These are phyloP conservation scores for Auricularia sp. DNA, from an alignment of 768 basidiomycete genomes.

Conservation along the genomic window DNA sequence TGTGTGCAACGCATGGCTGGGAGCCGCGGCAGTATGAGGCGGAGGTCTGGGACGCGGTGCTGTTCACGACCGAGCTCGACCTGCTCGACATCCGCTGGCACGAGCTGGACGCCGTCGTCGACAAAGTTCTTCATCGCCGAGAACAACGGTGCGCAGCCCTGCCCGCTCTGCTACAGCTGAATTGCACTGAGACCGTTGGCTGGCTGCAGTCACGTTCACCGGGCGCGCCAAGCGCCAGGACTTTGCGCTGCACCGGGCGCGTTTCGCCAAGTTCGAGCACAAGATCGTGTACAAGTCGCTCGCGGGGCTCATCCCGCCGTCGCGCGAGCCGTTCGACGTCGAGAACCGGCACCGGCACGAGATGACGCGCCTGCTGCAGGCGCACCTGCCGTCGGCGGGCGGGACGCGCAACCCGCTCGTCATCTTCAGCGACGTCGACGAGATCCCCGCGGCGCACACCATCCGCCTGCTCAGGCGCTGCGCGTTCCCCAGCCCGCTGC, in stretches of 20 bases:
- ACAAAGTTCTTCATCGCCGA: constrained; percentile 53
- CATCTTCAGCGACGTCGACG: constrained; percentile 55
- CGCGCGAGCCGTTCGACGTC: constrained; percentile 34
- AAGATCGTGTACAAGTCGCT: constrained; percentile 43
- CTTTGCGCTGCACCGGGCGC: constrained; percentile 36
- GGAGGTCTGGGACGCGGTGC: constrained; percentile 43
- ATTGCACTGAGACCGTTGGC: not conserved
- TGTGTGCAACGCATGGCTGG: constrained; percentile 50
- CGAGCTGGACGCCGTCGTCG: constrained; percentile 48
- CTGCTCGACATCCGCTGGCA: constrained; percentile 53
- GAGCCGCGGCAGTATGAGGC: constrained; percentile 19
- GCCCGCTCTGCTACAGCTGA: not conserved
- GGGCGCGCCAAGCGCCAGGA: constrained; percentile 45
- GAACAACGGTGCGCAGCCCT: constrained; percentile 28
- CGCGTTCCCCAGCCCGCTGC: constrained; percentile 42
- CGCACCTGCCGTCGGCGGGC: constrained; percentile 22
- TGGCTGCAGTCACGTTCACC: constrained; percentile 37
- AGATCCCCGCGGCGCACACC: constrained; percentile 46
- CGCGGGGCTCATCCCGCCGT: constrained; percentile 18
- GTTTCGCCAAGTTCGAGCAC: constrained; percentile 40
- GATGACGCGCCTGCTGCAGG: constrained; percentile 39
- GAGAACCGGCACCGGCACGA: constrained; percentile 39
- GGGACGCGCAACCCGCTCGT: constrained; percentile 32
- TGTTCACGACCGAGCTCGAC: constrained; percentile 57
- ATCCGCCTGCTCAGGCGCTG: constrained; percentile 42